phyloP scores from a whole-genome alignment of 2,329 filamentous ascomycete genomes.

The Diaporthe ampelina region DNA sequence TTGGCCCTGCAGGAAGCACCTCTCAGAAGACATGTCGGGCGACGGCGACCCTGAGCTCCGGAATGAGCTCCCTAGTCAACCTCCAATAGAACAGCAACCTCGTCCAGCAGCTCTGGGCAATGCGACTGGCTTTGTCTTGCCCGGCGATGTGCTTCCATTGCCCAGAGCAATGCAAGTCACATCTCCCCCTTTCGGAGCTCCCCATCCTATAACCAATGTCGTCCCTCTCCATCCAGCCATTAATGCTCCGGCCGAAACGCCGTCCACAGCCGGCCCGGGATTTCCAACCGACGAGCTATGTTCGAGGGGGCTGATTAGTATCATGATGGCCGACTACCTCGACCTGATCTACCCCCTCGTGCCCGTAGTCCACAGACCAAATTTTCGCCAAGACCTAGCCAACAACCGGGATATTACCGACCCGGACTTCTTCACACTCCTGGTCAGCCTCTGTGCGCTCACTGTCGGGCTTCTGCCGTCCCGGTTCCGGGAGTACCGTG shows the following conservation, averaged over 20 bases:
- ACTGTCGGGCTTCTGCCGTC: constrained; percentile 48
- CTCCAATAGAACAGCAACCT: neutral
- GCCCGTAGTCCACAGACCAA: constrained; percentile 46
- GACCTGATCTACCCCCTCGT: constrained; percentile 47
- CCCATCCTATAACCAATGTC: neutral
- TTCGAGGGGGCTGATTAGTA: constrained; percentile 44
- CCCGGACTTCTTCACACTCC: constrained; percentile 46
- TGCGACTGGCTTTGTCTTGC: constrained; percentile 3
- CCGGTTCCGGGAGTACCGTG: constrained; percentile 46
- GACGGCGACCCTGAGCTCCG: neutral
- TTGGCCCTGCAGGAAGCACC: constrained; percentile 3
- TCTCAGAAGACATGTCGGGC: neutral
- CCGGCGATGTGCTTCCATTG: constrained; percentile 20
- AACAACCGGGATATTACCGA: constrained; percentile 45
- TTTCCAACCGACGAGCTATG: constrained; percentile 48
- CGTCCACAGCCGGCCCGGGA: neutral
- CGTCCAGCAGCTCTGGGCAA: neutral
- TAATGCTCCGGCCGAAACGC: neutral
- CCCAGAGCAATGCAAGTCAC: neutral
- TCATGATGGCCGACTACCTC: constrained; percentile 46
- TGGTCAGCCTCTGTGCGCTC: constrained; percentile 46
- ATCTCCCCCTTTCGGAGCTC: neutral
- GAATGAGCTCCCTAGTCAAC: neutral
- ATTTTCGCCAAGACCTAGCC: constrained; percentile 45
- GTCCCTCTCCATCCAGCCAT: neutral